Evolutionary conservation across 208 protist genomes (phyloP), one percentile per base, ranked within the genome.

Genomic region (Trypanosoma vivax): DNA sequence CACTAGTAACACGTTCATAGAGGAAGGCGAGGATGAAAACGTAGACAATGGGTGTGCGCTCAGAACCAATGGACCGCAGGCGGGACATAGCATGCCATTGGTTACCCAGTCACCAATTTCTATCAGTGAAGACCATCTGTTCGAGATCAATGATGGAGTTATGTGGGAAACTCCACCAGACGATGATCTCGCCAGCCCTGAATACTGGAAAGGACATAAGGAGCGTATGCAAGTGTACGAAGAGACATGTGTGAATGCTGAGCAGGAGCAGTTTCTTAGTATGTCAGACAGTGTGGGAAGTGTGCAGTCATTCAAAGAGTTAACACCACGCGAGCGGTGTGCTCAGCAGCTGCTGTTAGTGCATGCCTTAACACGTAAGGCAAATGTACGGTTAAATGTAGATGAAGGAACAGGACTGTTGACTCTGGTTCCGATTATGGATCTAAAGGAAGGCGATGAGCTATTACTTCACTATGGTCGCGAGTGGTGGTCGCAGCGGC

Each of bases 71-170:
- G 33, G 10, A 37, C 10, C 33, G n/a, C n/a, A n/a, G n/a, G n/a
- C n/a, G n/a, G n/a, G n/a, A n/a, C n/a, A n/a, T n/a, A n/a, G n/a
- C n/a, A n/a, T 6, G 11, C 16, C 28, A 6, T 14, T 28, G 16
- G 14, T 11, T 31, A 23, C 11, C 50, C 19, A 9, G 27, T 67
- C 70, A 3, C 73, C 54, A n/a, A 4, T 65, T 6, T 13, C 61
- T 42, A 83, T 93, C 31, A 46, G 71, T 3, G 86, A 90, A 38
- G 56, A 43, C 10, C 87, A 94, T 50, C 68, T 94, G 27, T 94
- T 94, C 53, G 63, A 90, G 16, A 74, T 94, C 11, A 90, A 91
- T 65, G 87, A 94, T 39, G 87, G 71, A 24, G 65, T 91, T 5
- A 52, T 45, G 9, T 90, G 76, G 78, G 65, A 65, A 47, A 45